Evolutionary conservation across 108 stramenopile genomes (phyloP), one percentile per base, ranked within the genome.

Genomic region (Ochromonas danica): DNA sequence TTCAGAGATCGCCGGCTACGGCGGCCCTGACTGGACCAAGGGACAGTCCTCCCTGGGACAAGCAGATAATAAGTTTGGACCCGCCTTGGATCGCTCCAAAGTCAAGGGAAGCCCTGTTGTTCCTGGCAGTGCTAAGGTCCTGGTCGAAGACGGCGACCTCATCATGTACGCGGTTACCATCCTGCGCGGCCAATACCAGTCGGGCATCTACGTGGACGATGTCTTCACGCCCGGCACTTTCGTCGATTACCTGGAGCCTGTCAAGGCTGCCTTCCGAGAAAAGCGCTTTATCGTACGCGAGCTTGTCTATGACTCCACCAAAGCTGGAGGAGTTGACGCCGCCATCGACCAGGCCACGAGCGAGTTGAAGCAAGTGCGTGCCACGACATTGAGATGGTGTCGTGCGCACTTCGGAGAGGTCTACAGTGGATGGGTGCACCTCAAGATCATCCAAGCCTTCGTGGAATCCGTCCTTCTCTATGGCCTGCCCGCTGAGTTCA

Each of bases 341-440:
- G 88, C 84, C 40, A 91, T 92, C 31, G 82, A 41, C 22, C 35
- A 61, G 38, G 71, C 79, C 30, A 61, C 70, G 70, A 35, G 39
- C 25, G 85, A 87, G 40, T 40, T 72, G 25, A 63, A 78, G 36
- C 85, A 87, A 40, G 27, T 78, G 45, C 81, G 71, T 43, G 61
- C 57, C 14, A 70, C 82, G 43, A 80, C 96, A 70, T 91, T 91
- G 82, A 89, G 94, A 65, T 98, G 97, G 97, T 96, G 97, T 89
- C 93, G 92, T 86, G 93, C 94, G 40, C 97, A 98, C 82, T 98
- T 90, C 80, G 95, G 95, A 61, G 97, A 98, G 85, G 92, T 93
- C 35, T 95, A 94, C 78, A 93, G 92, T 31, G 95, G 94, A 0
- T 98, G 97, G 97, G 93, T 96, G 90, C 97, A 98, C 85, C 89